phyloP scores from a whole-genome alignment of 106 monocot genomes.

The Xerophyta viscosa region DNA sequence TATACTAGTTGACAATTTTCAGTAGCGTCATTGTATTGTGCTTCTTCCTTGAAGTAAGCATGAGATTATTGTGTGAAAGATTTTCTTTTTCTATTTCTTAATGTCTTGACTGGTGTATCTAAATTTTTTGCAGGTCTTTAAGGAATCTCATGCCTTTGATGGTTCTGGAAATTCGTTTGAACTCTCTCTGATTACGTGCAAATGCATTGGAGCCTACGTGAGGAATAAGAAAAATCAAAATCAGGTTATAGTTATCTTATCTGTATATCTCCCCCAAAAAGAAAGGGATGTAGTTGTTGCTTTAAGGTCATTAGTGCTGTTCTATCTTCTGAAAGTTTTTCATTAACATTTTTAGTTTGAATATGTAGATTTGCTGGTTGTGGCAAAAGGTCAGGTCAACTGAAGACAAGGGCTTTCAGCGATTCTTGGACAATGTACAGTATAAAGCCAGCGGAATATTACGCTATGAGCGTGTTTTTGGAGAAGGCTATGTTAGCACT shows the following conservation, averaged over 20 bases:
- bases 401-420: conserved; percentile 74
- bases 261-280: too few species aligned
- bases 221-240: conserved; percentile 99
- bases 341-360: not conserved
- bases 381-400: conserved; percentile 85
- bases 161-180: conserved; percentile 57
- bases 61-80: not conserved
- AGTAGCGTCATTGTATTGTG: too few species aligned
- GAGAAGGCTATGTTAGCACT: conserved; percentile 94
- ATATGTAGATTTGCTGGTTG: conserved; percentile 86
- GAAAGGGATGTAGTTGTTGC: too few species aligned
- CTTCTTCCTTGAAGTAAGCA: too few species aligned
- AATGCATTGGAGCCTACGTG: conserved; percentile 97
- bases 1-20: too few species aligned
- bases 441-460: conserved; percentile 91
- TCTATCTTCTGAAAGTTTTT: not conserved
- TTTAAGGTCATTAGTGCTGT: too few species aligned
- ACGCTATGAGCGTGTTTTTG: conserved; percentile 95
- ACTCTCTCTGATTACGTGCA: conserved; percentile 77
- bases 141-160: conserved; percentile 62
- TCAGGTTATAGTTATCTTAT: conserved; percentile 42
- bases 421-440: conserved; percentile 93
- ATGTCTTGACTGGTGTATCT: too few species aligned
- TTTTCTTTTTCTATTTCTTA: not conserved
- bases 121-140: conserved; percentile 68